These are phyloP conservation scores for Globisporangium iwayamae DNA, from an alignment of 352 stramenopile species.

Conservation along the genomic window DNA sequence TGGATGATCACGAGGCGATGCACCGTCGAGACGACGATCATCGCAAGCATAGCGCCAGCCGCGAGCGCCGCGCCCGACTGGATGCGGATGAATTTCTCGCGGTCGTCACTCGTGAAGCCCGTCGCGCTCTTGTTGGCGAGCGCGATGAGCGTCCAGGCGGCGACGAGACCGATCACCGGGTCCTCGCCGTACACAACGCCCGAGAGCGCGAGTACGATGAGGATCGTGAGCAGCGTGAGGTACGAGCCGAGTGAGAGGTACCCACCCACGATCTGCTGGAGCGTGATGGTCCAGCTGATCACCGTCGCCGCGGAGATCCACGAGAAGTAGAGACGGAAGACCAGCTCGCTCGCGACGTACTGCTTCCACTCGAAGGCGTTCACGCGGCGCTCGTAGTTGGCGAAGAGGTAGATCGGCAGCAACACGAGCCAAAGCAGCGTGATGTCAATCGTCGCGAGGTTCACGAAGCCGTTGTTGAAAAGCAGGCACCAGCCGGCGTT, in stretches of 20 bases:
- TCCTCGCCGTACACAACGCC: constrained; percentile 50
- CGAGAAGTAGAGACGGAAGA: constrained; percentile 60
- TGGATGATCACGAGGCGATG: constrained; percentile 21
- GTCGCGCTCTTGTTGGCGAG: constrained; percentile 40
- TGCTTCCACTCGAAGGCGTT: constrained; percentile 47
- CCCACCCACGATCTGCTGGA: constrained; percentile 34
- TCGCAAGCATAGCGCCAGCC: constrained; percentile 25
- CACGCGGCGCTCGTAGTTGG: constrained; percentile 41
- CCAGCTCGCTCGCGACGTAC: constrained; percentile 60
- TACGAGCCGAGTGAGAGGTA: constrained; percentile 40
- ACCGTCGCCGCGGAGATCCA: constrained; percentile 53
- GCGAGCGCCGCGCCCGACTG: constrained; percentile 40
- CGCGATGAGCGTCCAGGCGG: constrained; percentile 43
- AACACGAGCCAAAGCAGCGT: constrained; percentile 58
- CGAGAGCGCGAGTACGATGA: constrained; percentile 38
- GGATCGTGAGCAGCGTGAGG: constrained; percentile 37
- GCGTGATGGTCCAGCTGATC: constrained; percentile 52
- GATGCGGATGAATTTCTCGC: constrained; percentile 33
- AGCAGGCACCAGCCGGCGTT: constrained; percentile 55
- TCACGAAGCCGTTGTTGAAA: constrained; percentile 36
- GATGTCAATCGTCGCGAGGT: constrained; percentile 39
- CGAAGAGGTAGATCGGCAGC: constrained; percentile 63
- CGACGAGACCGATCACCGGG: constrained; percentile 49
- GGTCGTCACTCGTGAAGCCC: constrained; percentile 17
- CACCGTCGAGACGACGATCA: constrained; percentile 29